Evolutionary conservation across 371 early-diverging fungal genomes (phyloP).

Genomic region (Blastocladiella emersonii): DNA sequence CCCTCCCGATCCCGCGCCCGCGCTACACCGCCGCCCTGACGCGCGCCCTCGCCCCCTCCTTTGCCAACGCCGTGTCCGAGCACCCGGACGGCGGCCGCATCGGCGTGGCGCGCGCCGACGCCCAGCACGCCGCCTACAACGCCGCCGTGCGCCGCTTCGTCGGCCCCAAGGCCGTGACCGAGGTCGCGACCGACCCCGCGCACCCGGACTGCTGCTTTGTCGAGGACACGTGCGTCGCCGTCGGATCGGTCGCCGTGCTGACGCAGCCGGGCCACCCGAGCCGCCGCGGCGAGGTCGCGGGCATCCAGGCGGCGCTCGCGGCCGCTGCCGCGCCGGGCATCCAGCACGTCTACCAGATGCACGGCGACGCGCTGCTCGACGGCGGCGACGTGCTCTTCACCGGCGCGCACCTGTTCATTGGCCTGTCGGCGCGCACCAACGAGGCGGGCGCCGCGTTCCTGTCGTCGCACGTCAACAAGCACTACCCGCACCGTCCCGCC

Average conservation of each 20-base stretch:
- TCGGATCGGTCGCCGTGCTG: slow-evolving; percentile 14
- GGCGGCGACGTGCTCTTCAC: slow-evolving; percentile 24
- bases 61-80: slow-evolving; percentile 13
- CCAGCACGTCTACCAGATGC: slow-evolving; percentile 7
- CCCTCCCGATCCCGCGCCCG: not conserved
- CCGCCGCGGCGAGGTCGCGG: slow-evolving; percentile 17
- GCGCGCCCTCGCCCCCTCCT: slow-evolving; percentile 14
- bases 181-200: slow-evolving; percentile 13
- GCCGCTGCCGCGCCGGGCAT: not conserved
- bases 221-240: slow-evolving; percentile 22
- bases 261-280: slow-evolving; percentile 16
- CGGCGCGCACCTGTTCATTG: slow-evolving; percentile 18
- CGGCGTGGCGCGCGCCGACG: slow-evolving; percentile 12
- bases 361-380: slow-evolving; percentile 17
- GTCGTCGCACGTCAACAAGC: slow-evolving; percentile 3
- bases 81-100: slow-evolving; percentile 14
- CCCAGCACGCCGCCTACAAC: slow-evolving; percentile 18
- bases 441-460: slow-evolving; percentile 16
- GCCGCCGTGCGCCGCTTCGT: slow-evolving; percentile 12
- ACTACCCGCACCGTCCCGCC: slow-evolving; percentile 12
- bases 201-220: slow-evolving; percentile 25
- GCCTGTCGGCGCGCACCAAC: slow-evolving; percentile 22
- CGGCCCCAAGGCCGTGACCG: slow-evolving; percentile 5
- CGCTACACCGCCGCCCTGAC: slow-evolving; percentile 9
- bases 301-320: not conserved